Evolutionary conservation across 1,284 basidiomycete genomes (phyloP).

Genomic region (Malassezia caprae): DNA sequence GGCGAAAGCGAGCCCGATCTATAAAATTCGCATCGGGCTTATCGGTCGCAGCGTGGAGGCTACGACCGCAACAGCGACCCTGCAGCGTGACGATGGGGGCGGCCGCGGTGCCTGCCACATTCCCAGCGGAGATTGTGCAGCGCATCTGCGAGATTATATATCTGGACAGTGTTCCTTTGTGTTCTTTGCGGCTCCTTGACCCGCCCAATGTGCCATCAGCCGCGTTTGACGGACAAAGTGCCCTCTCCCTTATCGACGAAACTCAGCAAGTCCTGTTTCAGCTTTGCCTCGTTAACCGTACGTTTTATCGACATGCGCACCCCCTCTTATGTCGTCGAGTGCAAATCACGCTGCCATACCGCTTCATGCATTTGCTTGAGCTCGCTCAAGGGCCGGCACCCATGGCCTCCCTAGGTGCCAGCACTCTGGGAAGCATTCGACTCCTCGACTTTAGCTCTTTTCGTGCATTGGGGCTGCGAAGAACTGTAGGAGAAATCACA

Average conservation of each 20-base stretch:
- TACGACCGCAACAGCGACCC: not conserved
- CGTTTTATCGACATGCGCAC: constrained; percentile 37
- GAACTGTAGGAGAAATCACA: constrained; percentile 79
- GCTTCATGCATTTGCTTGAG: constrained; percentile 34
- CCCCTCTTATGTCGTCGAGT: constrained; percentile 41
- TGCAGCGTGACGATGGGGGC: not conserved
- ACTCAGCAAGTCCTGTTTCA: constrained; percentile 35
- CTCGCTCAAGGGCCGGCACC: constrained; percentile 3
- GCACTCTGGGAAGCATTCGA: constrained; percentile 22
- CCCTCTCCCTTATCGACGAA: constrained; percentile 32
- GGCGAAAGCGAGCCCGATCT: no score
- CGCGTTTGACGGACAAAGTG: constrained; percentile 31
- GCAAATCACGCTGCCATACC: constrained; percentile 42
- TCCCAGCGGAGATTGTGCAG: constrained; percentile 30
- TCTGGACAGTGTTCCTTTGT: constrained; percentile 36
- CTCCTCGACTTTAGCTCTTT: constrained; percentile 68
- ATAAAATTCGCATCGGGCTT: not conserved
- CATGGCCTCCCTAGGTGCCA: not conserved
- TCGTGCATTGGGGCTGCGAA: constrained; percentile 83
- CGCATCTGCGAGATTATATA: constrained; percentile 35
- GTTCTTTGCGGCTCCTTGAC: constrained; percentile 37
- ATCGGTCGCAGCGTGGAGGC: not conserved
- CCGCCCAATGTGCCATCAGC: constrained; percentile 39
- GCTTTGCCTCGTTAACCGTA: constrained; percentile 39
- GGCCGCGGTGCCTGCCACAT: not conserved